phyloP scores from a whole-genome alignment of 306 rosid genomes.

The Prunus campanulata region DNA sequence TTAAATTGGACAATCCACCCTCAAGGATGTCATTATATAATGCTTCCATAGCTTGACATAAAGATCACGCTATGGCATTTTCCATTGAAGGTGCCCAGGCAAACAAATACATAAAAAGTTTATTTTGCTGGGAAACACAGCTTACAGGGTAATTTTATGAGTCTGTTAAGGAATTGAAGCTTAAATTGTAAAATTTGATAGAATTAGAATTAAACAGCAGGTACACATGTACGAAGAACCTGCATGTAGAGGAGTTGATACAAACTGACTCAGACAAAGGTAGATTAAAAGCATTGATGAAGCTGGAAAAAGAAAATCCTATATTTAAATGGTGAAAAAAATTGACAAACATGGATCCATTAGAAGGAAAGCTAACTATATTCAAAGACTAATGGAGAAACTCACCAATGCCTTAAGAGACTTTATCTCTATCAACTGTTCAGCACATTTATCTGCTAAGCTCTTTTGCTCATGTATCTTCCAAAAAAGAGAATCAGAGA shows the following conservation, averaged over 20 bases:
- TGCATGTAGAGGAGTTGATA: conserved; percentile 2
- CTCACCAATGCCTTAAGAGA: conserved; percentile 71
- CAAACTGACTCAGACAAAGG: not conserved
- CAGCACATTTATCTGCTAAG: conserved; percentile 61
- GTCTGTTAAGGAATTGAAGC: not conserved
- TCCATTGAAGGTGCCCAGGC: not conserved
- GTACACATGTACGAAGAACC: not conserved
- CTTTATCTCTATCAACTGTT: conserved; percentile 63
- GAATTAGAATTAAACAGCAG: not conserved
- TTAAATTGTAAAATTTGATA: not conserved
- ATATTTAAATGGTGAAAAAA: not conserved
- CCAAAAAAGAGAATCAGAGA: conserved; percentile 27
- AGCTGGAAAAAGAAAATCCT: not conserved
- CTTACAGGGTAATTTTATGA: not conserved
- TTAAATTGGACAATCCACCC: not conserved
- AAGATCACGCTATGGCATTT: not conserved
- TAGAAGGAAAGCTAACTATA: conserved; percentile 11
- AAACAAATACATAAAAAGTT: not conserved
- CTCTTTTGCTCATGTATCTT: conserved; percentile 56
- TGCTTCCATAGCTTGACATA: not conserved
- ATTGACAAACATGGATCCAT: not conserved
- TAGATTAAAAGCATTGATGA: not conserved
- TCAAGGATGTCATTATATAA: not conserved
- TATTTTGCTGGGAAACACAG: not conserved
- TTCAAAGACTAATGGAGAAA: conserved; percentile 13